Evolutionary conservation across 192 early-diverging fungal species (phyloP), one percentile per base, ranked within the genome.

Genomic region (Rhizophagus clarus): DNA sequence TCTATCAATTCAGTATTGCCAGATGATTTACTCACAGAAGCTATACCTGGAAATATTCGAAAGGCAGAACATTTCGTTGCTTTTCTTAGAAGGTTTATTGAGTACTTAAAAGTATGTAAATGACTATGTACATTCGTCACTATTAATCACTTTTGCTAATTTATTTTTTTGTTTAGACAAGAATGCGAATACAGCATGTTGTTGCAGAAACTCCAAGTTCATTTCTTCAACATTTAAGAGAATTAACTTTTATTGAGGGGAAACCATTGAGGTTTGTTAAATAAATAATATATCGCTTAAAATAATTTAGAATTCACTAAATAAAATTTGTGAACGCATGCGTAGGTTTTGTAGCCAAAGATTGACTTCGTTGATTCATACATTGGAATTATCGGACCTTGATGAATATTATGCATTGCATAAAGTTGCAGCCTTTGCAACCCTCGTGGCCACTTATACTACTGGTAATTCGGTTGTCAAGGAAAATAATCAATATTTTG

Each of bases 51-150:
- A 5, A 99, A 97, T 82, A 99, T 99, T 82, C 90, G 98, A 67
- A 88, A 93, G 60, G 98, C 98, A 17, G 97, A 99, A 82, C 98
- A 99, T 85, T 99, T 99, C 88, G 95, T 99, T 10, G 94, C 94
- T 2, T 99, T 99, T 84, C 82, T 99, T 68, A 87, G 95, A 80
- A 91, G 98, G 17, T 98, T 99, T 82, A 90, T 99, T 77, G 98
- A 99, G 85, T 99, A 99, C 74, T 90, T 99, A 29, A 99, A 97
- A 86, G 92, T 93, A 82, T 40, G 24, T 8, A 61, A 15, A 68
- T 45, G 42, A 45, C 12, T 45, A 40, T 34, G 0, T 47, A 20
- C n/a, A 68, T 76, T 67, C 28, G 24, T 28, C 40, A 42, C 29
- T 29, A n/a, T 17, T 60, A 31, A 47, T 61, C 80, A 32, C 31